Evolutionary conservation across 2,329 filamentous ascomycete species (phyloP).

Genomic region (Thelonectria rubi): DNA sequence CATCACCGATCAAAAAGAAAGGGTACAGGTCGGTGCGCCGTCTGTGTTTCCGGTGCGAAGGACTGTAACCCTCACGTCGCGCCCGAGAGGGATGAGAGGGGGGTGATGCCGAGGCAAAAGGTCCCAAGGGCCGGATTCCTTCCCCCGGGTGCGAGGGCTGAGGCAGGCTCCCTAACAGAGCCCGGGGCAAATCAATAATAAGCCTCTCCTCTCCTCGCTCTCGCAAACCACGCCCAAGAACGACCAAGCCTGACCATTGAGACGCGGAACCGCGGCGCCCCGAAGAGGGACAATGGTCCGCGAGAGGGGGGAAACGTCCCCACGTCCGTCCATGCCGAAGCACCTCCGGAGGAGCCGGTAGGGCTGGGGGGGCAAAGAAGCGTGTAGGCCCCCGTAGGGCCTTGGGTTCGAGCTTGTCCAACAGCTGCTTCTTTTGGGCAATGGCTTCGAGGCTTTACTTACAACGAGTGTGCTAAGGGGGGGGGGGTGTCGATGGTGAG

Average conservation of each 20-base stretch:
- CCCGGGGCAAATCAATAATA: background rate
- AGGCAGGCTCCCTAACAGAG: background rate
- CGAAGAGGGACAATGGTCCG: conserved; percentile 9
- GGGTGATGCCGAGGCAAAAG: background rate
- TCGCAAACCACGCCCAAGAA: background rate
- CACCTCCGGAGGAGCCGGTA: conserved; percentile 26
- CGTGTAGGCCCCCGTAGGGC: background rate
- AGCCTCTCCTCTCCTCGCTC: background rate
- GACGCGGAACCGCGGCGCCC: conserved; percentile 9
- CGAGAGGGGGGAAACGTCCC: background rate
- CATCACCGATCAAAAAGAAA: conserved; percentile 21
- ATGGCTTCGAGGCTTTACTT: too few relatives aligned
- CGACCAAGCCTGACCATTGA: conserved; percentile 3
- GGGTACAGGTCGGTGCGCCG: conserved; percentile 1
- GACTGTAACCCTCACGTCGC: background rate
- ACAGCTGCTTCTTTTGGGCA: too few relatives aligned
- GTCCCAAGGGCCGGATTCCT: too few relatives aligned
- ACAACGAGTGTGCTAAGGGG: background rate
- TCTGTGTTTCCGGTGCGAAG: background rate
- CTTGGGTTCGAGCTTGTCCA: too few relatives aligned
- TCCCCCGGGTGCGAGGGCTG: too few relatives aligned
- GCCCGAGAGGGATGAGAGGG: background rate
- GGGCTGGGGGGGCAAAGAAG: conserved; percentile 15
- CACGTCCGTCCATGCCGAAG: conserved; percentile 8
- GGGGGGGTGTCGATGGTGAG: background rate